A percentile compares a stretch with the other conserved stretches of the same genome.
These are phyloP conservation scores for Thecaphora frezii DNA, from an alignment of 1,284 basidiomycete species.

Conservation along the genomic window DNA sequence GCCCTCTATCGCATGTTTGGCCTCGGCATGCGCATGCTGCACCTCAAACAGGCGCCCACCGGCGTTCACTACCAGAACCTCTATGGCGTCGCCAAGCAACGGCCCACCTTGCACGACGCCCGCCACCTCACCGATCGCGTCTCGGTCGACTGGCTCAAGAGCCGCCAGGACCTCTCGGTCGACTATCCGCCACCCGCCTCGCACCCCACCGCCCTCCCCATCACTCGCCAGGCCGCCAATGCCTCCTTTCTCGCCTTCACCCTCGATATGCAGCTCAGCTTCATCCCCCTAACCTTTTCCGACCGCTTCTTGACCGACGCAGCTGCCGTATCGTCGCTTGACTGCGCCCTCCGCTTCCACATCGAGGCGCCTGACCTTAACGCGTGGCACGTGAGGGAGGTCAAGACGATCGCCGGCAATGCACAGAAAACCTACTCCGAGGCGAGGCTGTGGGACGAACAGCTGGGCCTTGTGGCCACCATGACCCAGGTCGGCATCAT, in stretches of 20 bases:
- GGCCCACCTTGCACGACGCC: conserved; percentile 17
- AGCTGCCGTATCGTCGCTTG: conserved; percentile 36
- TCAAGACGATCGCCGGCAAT: conserved; percentile 26
- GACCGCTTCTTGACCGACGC: conserved; percentile 31
- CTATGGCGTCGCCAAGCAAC: conserved; percentile 15
- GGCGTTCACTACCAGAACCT: conserved; percentile 19
- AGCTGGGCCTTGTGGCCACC: conserved; percentile 25
- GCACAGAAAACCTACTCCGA: conserved; percentile 43
- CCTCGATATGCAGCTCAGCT: conserved; percentile 48
- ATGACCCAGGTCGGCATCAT: conserved; percentile 41
- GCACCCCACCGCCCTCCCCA: conserved; percentile 4
- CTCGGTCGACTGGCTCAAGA: conserved; percentile 34
- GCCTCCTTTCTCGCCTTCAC: conserved; percentile 23
- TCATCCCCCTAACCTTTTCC: conserved; percentile 49
- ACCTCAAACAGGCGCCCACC: conserved; percentile 12
- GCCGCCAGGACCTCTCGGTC: conserved; percentile 2
- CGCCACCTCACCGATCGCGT: conserved; percentile 16
- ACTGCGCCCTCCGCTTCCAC: conserved; percentile 50
- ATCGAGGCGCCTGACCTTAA: conserved; percentile 31
- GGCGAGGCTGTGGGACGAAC: conserved; percentile 27
- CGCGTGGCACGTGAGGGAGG: conserved; percentile 40
- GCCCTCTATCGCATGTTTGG: conserved; percentile 16
- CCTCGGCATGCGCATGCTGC: conserved; percentile 9
- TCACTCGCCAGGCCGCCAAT: conserved; percentile 16
- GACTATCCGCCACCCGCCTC: conserved; percentile 6